phyloP scores from a whole-genome alignment of 805 yeast species.

The Soucietia sequanensis region DNA sequence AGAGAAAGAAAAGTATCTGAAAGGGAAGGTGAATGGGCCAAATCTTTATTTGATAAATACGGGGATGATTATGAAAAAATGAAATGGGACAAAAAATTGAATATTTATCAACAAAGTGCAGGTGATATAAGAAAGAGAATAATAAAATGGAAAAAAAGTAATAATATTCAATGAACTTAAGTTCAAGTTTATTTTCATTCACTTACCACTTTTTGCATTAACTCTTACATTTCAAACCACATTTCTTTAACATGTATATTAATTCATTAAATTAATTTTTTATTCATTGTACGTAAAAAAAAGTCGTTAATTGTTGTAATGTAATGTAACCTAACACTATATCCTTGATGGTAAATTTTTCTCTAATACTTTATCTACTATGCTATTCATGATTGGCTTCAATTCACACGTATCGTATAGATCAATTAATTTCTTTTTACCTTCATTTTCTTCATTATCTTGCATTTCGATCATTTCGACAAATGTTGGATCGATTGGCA shows the following conservation, averaged over 20 bases:
- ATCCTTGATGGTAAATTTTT: slow-evolving; percentile 27
- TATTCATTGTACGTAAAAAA: background rate
- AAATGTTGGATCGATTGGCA: slow-evolving; percentile 93
- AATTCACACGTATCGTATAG: slow-evolving; percentile 35
- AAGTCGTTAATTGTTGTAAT: background rate
- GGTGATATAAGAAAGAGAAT: slow-evolving; percentile 79
- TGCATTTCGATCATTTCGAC: slow-evolving; percentile 82
- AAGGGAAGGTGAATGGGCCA: slow-evolving; percentile 75
- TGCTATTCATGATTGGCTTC: slow-evolving; percentile 34
- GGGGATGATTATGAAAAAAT: slow-evolving; percentile 87
- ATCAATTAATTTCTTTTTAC: slow-evolving; percentile 26
- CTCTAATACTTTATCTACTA: slow-evolving; percentile 33
- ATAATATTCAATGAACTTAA: slow-evolving; percentile 22
- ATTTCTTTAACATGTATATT: background rate
- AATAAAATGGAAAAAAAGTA: slow-evolving; percentile 60
- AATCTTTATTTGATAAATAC: slow-evolving; percentile 62
- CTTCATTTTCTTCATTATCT: slow-evolving; percentile 24
- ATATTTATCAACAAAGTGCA: slow-evolving; percentile 78
- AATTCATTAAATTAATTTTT: too few relatives aligned
- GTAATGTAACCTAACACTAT: slow-evolving; percentile 1
- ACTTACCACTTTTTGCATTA: background rate
- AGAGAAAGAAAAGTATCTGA: slow-evolving; percentile 60
- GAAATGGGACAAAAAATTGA: slow-evolving; percentile 89
- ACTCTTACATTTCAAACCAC: background rate
- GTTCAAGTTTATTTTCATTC: too few relatives aligned